Conservation (phyloP, 805 yeast species). For the Ogataea philodendri region DNA sequence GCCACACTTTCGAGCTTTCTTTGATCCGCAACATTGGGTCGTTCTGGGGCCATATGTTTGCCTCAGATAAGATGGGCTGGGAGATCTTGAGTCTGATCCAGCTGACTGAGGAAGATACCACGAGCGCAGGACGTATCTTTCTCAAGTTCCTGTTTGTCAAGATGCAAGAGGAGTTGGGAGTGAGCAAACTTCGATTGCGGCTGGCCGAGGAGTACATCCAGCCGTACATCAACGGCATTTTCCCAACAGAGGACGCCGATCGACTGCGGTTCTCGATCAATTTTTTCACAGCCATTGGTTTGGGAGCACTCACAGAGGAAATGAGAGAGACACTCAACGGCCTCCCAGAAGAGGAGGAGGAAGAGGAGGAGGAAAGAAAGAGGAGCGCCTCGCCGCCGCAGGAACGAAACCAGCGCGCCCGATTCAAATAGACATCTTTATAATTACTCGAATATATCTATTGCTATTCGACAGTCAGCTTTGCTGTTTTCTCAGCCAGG, state of each 20-base stretch:
- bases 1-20: conserved; percentile 69
- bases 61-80: conserved; percentile 68
- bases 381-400: conserved; percentile 1
- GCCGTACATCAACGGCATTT: conserved; percentile 53
- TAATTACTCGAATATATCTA: neutral
- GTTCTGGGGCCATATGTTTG: conserved; percentile 81
- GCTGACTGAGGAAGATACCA: conserved; percentile 69
- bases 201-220: conserved; percentile 52
- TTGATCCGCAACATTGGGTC: conserved; percentile 76
- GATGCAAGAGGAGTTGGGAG: conserved; percentile 73
- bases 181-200: conserved; percentile 45
- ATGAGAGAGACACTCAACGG: conserved; percentile 54
- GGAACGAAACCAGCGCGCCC: neutral
- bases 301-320: conserved; percentile 77
- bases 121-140: conserved; percentile 78
- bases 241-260: conserved; percentile 57
- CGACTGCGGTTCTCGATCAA: conserved; percentile 77
- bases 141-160: conserved; percentile 79
- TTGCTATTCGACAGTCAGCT: conserved; percentile 3
- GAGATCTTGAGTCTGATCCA: conserved; percentile 51
- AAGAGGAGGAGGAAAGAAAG: neutral
- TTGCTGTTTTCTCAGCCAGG: neutral
- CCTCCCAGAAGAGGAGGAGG: conserved; percentile 25
- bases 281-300: conserved; percentile 87
- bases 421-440: neutral